Percentiles rank a stretch among this genome's conserved stretches.
Conservation (phyloP, 345 rosid species). For the Viola odorata region DNA sequence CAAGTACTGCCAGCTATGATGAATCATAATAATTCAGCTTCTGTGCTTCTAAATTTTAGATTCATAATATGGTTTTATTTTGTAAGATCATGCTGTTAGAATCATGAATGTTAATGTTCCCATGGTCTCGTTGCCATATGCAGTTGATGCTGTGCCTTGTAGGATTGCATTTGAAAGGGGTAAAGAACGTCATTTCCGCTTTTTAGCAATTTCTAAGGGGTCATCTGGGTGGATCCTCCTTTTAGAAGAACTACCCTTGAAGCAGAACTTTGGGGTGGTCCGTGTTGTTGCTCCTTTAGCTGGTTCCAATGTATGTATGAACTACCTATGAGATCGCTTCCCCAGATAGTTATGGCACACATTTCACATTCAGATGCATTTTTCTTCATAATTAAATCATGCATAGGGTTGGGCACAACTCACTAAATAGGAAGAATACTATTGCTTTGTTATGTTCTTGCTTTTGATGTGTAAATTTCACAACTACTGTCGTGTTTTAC, state of each 20-base stretch:
- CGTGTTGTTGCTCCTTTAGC: conserved; percentile 88
- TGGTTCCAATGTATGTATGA: conserved; percentile 59
- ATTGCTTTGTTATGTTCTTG: background rate
- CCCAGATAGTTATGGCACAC: background rate
- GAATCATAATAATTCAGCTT: background rate
- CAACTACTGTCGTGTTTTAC: conserved; percentile 4
- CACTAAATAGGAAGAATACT: background rate
- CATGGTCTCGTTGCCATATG: conserved; percentile 28
- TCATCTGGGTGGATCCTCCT: conserved; percentile 85
- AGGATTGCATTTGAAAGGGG: conserved; percentile 95
- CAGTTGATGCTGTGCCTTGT: conserved; percentile 89
- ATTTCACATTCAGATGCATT: background rate
- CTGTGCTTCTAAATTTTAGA: background rate
- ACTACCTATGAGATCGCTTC: conserved; percentile 4
- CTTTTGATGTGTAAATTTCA: background rate
- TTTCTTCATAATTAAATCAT: background rate
- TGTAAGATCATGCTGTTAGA: background rate
- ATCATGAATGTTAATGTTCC: conserved; percentile 10
- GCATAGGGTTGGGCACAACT: background rate
- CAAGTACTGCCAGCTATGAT: background rate
- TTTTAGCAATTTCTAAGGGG: conserved; percentile 64
- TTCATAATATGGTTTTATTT: background rate
- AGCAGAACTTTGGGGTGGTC: conserved; percentile 53
- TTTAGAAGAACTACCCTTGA: conserved; percentile 63
- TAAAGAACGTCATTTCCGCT: conserved; percentile 70